Evolutionary conservation across 768 basidiomycete species (phyloP).

Genomic region (Gymnopilus junonius): DNA sequence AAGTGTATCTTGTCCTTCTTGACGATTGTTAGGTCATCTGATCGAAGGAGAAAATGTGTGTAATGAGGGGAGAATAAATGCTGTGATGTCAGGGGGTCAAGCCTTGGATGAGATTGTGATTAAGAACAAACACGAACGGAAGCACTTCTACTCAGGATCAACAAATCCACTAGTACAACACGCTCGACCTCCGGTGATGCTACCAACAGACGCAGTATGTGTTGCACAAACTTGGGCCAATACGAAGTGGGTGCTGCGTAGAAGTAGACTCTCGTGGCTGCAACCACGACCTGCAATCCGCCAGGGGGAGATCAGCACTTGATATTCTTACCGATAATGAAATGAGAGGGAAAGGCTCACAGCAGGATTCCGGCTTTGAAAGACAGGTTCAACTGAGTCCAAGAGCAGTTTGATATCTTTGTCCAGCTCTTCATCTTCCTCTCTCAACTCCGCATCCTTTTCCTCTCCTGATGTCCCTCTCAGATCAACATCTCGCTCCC

Average conservation of each 20-base stretch:
- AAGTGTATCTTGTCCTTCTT: constrained; percentile 80
- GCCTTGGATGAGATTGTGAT: neutral
- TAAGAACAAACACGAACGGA: constrained; percentile 55
- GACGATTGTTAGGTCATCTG: constrained; percentile 65
- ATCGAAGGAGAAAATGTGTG: constrained; percentile 68
- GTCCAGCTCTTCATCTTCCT: constrained; percentile 65
- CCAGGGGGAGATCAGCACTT: neutral
- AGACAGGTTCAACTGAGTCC: constrained; percentile 71
- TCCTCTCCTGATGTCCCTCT: constrained; percentile 7
- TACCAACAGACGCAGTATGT: constrained; percentile 75
- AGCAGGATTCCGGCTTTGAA: constrained; percentile 87
- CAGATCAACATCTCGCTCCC: constrained; percentile 25
- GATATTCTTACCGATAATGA: neutral
- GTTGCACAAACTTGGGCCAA: constrained; percentile 61
- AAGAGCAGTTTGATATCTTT: constrained; percentile 78
- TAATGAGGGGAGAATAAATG: constrained; percentile 67
- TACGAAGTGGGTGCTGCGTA: constrained; percentile 68
- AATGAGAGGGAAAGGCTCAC: constrained; percentile 46
- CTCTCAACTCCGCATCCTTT: constrained; percentile 15
- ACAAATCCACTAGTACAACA: constrained; percentile 73
- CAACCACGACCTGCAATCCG: constrained; percentile 73
- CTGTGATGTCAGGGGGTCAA: constrained; percentile 36
- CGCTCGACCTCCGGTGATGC: constrained; percentile 75
- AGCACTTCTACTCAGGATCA: constrained; percentile 61
- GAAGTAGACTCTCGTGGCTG: constrained; percentile 73